phyloP scores from a whole-genome alignment of 768 basidiomycete species.

The Scleroderma citrinum region DNA sequence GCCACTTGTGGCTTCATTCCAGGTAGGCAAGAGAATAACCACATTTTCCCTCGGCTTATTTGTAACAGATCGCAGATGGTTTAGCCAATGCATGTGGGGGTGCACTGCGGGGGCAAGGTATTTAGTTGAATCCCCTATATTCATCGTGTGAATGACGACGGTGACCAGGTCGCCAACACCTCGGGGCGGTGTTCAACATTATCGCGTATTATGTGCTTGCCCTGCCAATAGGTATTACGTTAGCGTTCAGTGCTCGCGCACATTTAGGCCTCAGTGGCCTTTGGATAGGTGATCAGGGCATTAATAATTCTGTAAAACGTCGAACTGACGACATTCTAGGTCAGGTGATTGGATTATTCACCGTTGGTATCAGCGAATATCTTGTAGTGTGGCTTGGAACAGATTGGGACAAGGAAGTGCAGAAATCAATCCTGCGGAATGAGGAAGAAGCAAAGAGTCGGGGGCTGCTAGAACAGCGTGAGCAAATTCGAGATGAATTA shows the following conservation, averaged over 20 bases:
- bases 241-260: constrained; percentile 37
- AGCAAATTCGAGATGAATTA: constrained; percentile 6
- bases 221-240: constrained; percentile 44
- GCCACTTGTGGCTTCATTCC: constrained; percentile 52
- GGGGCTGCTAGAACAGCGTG: constrained; percentile 17
- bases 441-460: constrained; percentile 27
- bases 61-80: constrained; percentile 42
- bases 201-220: constrained; percentile 57
- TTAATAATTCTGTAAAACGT: not conserved
- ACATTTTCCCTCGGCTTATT: not conserved
- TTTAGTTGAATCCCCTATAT: not conserved
- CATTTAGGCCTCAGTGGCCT: constrained; percentile 43
- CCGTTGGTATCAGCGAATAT: constrained; percentile 67
- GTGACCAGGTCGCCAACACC: constrained; percentile 47
- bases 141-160: constrained; percentile 3
- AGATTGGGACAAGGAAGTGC: constrained; percentile 42
- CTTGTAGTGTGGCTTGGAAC: constrained; percentile 50
- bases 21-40: constrained; percentile 23
- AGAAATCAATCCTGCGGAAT: constrained; percentile 34
- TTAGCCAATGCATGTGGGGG: constrained; percentile 47
- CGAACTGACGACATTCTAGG: constrained; percentile 34
- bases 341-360: constrained; percentile 67
- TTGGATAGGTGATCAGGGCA: constrained; percentile 38
- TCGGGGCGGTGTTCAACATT: constrained; percentile 70
- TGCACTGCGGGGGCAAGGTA: constrained; percentile 44